phyloP scores from a whole-genome alignment of 208 protist genomes.

The Crithidia mellificae region DNA sequence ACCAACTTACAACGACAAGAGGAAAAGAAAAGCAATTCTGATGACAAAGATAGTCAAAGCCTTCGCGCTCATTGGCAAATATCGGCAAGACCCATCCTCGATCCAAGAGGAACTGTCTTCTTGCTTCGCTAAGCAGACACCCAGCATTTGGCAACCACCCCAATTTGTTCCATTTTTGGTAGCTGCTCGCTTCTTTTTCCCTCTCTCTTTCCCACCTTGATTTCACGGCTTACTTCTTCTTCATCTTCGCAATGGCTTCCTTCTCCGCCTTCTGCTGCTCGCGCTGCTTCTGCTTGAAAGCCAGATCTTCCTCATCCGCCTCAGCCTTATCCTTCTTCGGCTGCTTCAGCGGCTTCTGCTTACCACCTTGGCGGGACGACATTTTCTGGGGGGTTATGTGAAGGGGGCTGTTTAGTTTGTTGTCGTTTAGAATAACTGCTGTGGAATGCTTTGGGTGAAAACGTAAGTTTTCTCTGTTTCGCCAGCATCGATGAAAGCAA shows the following conservation, averaged over 20 bases:
- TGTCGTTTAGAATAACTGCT: slow-evolving; percentile 20
- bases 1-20: no score
- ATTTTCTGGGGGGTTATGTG: slow-evolving; percentile 33
- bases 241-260: slow-evolving; percentile 86
- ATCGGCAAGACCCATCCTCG: no score
- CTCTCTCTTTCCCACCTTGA: neutral
- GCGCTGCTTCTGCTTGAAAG: slow-evolving; percentile 76
- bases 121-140: no score
- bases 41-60: no score
- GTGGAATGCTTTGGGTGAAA: slow-evolving; percentile 11
- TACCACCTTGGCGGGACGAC: slow-evolving; percentile 86
- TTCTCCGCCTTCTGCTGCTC: slow-evolving; percentile 89
- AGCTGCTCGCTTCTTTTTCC: no score
- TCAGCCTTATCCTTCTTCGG: slow-evolving; percentile 82
- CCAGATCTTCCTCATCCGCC: slow-evolving; percentile 70
- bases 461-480: neutral
- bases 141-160: no score
- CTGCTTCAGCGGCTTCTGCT: slow-evolving; percentile 90
- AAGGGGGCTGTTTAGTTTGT: neutral
- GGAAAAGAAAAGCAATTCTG: no score
- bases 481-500: no score
- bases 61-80: no score
- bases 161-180: no score
- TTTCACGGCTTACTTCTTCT: slow-evolving; percentile 52
- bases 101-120: no score